These are phyloP conservation scores for Amaranthus tricolor DNA, from an alignment of 179 eudicot species.

Conservation along the genomic window DNA sequence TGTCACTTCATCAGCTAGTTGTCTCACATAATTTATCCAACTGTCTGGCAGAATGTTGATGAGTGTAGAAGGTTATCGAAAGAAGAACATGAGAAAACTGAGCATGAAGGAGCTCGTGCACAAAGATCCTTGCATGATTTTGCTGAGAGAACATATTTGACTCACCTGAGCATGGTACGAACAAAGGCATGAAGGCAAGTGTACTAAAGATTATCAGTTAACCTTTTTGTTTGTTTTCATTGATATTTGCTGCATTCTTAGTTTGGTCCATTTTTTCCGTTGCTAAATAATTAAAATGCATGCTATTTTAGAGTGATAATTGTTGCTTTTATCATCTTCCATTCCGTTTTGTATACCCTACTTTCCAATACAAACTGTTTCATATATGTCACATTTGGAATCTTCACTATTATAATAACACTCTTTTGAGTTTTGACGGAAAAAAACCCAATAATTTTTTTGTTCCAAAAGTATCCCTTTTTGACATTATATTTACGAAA, in stretches of 20 bases:
- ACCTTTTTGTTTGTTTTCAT: neutral
- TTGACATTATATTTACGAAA: too few relatives aligned
- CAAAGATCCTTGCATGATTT: conserved; percentile 83
- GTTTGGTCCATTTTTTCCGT: neutral
- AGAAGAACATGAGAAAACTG: conserved; percentile 56
- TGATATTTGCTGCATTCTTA: neutral
- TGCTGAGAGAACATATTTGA: conserved; percentile 86
- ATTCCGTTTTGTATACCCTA: too few relatives aligned
- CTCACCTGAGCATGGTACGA: conserved; percentile 61
- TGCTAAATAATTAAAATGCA: too few relatives aligned
- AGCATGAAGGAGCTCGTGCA: conserved; percentile 53
- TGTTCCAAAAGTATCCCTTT: too few relatives aligned
- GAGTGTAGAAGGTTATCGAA: conserved; percentile 60
- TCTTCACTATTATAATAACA: too few relatives aligned
- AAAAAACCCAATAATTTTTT: too few relatives aligned
- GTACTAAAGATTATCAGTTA: neutral
- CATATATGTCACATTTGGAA: too few relatives aligned
- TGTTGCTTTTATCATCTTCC: too few relatives aligned
- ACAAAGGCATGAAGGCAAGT: conserved; percentile 39
- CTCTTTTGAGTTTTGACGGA: too few relatives aligned
- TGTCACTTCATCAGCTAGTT: neutral
- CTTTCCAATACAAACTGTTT: too few relatives aligned
- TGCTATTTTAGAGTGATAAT: too few relatives aligned
- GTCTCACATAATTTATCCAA: conserved; percentile 8
- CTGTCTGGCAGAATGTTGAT: conserved; percentile 58